Evolutionary conservation across 108 stramenopile genomes (phyloP), one percentile per base, ranked within the genome.

Genomic region (Cyclotella distinguenda): DNA sequence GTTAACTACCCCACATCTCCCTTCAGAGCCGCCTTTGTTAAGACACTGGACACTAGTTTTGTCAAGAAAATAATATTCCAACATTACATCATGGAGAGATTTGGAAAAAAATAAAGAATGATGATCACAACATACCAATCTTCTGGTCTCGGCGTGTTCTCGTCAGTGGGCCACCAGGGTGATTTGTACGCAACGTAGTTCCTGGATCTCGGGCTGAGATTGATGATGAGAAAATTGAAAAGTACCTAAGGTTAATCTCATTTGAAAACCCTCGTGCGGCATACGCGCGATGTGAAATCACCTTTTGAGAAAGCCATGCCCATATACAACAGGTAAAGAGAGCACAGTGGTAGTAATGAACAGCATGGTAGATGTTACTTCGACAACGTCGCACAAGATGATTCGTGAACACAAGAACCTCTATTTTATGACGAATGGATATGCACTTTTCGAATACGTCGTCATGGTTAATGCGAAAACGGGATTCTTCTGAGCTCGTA

Each of bases 111-210:
- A 30, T 2, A 43, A 11, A 60, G 25, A 28, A 25, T 60, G 33
- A n/a, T 13, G 30, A 32, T 5, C 6, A 36, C 19, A 36, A 32
- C 63, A 40, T 52, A 51, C 63, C 63, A 64, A 30, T 32, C 31
- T 16, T 51, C 49, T 18, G 63, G 63, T 26, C 38, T 51, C 40
- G 63, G 63, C 3, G 63, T 64, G 27, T 49, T 64, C 38, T 50
- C 49, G 27, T 64, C 35, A 23, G 63, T 51, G n/a, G 63, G 63
- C 63, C 63, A 64, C 63, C 63, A 64, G 12, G 35, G 48, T 39
- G 63, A 25, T 16, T 51, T 45, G 53, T 68, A 42, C 1, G 78
- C 71, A 50, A 64, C 40, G 26, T 52, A 79, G 33, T 79, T 79
- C 18, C 71, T 64, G 7, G 66, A 55, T 10, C 70, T 55, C 23